Percentiles rank a stretch among this genome's conserved stretches.
Evolutionary conservation across 2,329 filamentous ascomycete species (phyloP).

Genomic region (Aspergillus unguis): DNA sequence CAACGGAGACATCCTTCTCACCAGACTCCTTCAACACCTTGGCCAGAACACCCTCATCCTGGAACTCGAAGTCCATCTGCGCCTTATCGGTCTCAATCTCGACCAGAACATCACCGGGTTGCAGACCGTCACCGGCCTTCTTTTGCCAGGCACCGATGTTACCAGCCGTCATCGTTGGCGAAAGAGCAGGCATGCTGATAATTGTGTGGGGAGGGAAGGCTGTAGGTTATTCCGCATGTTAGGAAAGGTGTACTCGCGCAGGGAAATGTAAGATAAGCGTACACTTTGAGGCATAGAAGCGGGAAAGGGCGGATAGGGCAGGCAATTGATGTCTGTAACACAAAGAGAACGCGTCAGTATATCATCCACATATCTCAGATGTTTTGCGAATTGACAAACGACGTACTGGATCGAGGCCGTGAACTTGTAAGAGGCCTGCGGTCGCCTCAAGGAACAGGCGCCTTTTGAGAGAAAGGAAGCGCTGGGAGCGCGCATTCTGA

Average conservation of each 20-base stretch:
- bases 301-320: constrained; percentile 57
- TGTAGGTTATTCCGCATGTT: constrained; percentile 42
- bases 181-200: constrained; percentile 96
- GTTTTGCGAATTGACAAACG: not conserved
- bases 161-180: constrained; percentile 93
- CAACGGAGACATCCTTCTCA: constrained; percentile 89
- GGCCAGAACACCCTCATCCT: constrained; percentile 93
- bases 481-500: constrained; percentile 45
- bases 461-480: constrained; percentile 43
- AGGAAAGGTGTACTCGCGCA: constrained; percentile 11
- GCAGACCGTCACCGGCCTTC: constrained; percentile 82
- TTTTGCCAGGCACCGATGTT: constrained; percentile 99
- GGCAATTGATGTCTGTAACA: constrained; percentile 44
- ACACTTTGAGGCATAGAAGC: constrained; percentile 70
- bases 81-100: constrained; percentile 99
- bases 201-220: constrained; percentile 93
- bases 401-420: constrained; percentile 42
- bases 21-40: constrained; percentile 92
- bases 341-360: constrained; percentile 21
- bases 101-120: constrained; percentile 90
- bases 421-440: constrained; percentile 44
- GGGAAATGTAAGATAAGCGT: constrained; percentile 29
- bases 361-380: not conserved
- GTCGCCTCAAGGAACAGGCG: constrained; percentile 44
- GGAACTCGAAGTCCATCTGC: constrained; percentile 99